Conservation (phyloP, 202 grass and related monocot species). For the Panicum hallii region DNA sequence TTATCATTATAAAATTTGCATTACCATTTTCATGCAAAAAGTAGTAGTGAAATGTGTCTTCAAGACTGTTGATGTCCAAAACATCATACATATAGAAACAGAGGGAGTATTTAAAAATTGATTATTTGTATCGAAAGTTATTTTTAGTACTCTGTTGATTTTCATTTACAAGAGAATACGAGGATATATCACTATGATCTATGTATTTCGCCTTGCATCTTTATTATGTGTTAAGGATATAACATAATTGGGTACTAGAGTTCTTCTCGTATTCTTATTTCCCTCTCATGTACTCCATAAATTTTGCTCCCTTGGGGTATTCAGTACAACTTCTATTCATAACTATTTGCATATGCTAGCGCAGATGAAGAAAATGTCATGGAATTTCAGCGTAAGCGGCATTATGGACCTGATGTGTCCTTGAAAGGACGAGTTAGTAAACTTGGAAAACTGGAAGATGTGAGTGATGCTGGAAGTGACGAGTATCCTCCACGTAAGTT, state of each 20-base stretch:
- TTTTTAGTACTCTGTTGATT: constrained; percentile 12
- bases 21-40: not conserved
- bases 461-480: constrained; percentile 63
- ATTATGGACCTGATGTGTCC: constrained; percentile 66
- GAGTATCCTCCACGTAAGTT: constrained; percentile 73
- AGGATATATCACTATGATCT: not conserved
- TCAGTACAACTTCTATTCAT: not conserved
- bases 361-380: constrained; percentile 77
- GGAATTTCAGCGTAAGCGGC: constrained; percentile 74
- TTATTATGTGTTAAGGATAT: not conserved
- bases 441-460: constrained; percentile 70
- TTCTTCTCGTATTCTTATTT: not conserved
- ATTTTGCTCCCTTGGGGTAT: not conserved
- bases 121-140: not conserved
- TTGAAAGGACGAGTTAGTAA: constrained; percentile 76
- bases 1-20: not conserved
- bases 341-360: not conserved
- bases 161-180: constrained; percentile 1
- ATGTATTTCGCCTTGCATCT: constrained; percentile 7
- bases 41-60: not conserved
- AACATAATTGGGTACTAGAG: not conserved
- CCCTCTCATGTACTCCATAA: not conserved
- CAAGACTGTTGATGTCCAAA: not conserved
- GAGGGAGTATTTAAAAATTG: not conserved
- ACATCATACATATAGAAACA: not conserved